Percentiles rank a stretch among this genome's conserved stretches.
Evolutionary conservation across 352 stramenopile genomes (phyloP).

Genomic region (Pythium brachiatum): DNA sequence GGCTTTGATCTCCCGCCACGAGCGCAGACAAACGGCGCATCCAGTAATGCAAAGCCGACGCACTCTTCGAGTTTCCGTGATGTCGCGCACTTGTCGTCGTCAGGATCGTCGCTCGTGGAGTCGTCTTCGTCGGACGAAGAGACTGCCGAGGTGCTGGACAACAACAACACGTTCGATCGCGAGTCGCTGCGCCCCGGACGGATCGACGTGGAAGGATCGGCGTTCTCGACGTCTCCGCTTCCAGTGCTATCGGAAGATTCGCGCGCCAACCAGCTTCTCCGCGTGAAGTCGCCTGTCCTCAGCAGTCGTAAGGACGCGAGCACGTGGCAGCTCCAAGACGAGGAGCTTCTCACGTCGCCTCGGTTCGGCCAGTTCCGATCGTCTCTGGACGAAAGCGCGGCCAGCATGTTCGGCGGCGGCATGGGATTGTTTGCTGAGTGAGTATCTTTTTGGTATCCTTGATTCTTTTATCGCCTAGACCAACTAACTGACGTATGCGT

Average conservation of each 20-base stretch:
- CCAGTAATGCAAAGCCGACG: not conserved
- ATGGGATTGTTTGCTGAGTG: conserved; percentile 28
- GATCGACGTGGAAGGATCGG: conserved; percentile 19
- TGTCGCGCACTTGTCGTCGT: conserved; percentile 12
- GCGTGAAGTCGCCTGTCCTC: conserved; percentile 36
- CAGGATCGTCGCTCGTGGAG: conserved; percentile 26
- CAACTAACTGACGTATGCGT: not conserved
- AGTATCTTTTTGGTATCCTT: conserved; percentile 1
- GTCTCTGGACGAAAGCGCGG: conserved; percentile 24
- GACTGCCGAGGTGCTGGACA: conserved; percentile 5
- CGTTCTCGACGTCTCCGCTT: conserved; percentile 18
- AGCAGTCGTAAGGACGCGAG: conserved; percentile 32
- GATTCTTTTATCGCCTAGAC: not conserved
- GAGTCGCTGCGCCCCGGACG: conserved; percentile 11
- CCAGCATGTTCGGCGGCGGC: conserved; percentile 22
- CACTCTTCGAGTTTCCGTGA: conserved; percentile 30
- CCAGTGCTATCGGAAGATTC: conserved; percentile 18
- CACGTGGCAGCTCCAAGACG: conserved; percentile 37
- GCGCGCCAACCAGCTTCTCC: conserved; percentile 12
- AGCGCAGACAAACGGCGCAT: conserved; percentile 12
- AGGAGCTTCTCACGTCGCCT: conserved; percentile 33
- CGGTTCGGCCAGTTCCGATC: conserved; percentile 27
- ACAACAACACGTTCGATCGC: conserved; percentile 23
- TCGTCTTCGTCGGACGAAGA: conserved; percentile 32
- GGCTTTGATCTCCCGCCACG: conserved; percentile 21